Percentiles rank a stretch among this genome's conserved stretches.
Conservation (phyloP, 768 basidiomycete species). For the Mrakia blollopis region DNA sequence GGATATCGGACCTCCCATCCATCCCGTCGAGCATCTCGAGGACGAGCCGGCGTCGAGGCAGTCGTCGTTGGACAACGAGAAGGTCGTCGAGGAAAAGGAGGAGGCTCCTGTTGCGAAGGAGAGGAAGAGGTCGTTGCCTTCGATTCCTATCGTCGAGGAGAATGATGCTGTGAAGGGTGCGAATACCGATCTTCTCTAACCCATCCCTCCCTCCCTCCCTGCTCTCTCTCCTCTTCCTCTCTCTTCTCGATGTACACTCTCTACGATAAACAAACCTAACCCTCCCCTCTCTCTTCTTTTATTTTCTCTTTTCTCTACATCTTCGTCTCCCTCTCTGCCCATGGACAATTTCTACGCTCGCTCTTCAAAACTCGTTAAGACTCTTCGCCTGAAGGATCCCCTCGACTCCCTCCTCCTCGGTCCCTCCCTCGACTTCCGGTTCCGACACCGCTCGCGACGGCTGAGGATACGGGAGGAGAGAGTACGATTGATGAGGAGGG, state of each 20-base stretch:
- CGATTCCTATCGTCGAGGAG: not conserved
- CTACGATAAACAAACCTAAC: not conserved
- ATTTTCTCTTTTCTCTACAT: not conserved
- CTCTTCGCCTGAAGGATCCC: not conserved
- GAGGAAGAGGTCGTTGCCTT: conserved; percentile 8
- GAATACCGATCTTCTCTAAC: not conserved
- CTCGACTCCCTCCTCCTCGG: not conserved
- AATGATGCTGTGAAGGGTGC: conserved; percentile 1
- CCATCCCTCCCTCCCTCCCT: not conserved
- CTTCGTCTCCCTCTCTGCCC: not conserved
- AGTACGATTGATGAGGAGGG: not conserved
- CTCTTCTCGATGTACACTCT: not conserved
- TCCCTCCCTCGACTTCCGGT: not conserved
- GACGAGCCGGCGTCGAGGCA: not conserved
- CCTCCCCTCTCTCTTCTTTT: not conserved
- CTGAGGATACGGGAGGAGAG: not conserved
- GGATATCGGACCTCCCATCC: conserved; percentile 1
- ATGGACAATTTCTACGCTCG: too few species aligned
- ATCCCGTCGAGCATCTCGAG: not conserved
- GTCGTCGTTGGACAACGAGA: not conserved
- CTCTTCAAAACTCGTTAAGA: not conserved
- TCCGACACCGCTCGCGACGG: not conserved
- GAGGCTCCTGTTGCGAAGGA: not conserved
- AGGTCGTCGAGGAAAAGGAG: not conserved
- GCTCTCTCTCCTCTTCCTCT: not conserved